Conservation (phyloP, 1,284 basidiomycete genomes). For the Kalmanozyma brasiliensis region DNA sequence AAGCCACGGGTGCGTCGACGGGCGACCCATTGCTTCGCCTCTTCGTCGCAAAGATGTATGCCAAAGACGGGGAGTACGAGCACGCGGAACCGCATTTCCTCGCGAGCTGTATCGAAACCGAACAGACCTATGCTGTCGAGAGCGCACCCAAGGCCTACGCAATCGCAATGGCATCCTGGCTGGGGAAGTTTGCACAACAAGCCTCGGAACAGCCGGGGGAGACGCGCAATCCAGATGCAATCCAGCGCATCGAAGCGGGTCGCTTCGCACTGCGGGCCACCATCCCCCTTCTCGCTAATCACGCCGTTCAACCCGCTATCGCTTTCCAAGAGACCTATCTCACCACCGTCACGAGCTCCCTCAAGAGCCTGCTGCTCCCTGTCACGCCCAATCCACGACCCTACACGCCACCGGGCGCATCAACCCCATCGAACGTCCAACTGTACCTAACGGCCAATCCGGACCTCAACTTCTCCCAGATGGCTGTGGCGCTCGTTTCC, state of each 20-base stretch:
- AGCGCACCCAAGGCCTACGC: slow-evolving; percentile 48
- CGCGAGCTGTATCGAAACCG: slow-evolving; percentile 36
- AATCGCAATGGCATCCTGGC: slow-evolving; percentile 57
- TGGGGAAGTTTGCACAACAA: slow-evolving; percentile 35
- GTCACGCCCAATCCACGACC: slow-evolving; percentile 64
- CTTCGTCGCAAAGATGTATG: slow-evolving; percentile 56
- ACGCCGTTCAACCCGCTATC: slow-evolving; percentile 21
- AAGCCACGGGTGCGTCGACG: slow-evolving; percentile 34
- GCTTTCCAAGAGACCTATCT: slow-evolving; percentile 54
- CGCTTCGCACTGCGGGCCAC: slow-evolving; percentile 53
- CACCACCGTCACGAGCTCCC: slow-evolving; percentile 30
- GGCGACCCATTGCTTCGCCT: slow-evolving; percentile 60
- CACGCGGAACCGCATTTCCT: slow-evolving; percentile 58
- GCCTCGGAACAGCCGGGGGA: slow-evolving; percentile 40
- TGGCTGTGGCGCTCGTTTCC: slow-evolving; percentile 54
- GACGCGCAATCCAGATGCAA: slow-evolving; percentile 24
- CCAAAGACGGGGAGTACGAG: slow-evolving; percentile 36
- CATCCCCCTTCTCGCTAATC: slow-evolving; percentile 46
- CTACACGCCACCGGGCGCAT: slow-evolving; percentile 50
- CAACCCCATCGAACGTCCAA: slow-evolving; percentile 26
- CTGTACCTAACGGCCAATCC: slow-evolving; percentile 63
- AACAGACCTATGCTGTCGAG: slow-evolving; percentile 33
- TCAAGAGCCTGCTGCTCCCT: slow-evolving; percentile 58
- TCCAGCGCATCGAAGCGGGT: slow-evolving; percentile 54
- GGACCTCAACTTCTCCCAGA: slow-evolving; percentile 64